Base-by-base conservation (phyloP, 1,284 basidiomycete genomes). In the Ustilago crameri region DNA sequence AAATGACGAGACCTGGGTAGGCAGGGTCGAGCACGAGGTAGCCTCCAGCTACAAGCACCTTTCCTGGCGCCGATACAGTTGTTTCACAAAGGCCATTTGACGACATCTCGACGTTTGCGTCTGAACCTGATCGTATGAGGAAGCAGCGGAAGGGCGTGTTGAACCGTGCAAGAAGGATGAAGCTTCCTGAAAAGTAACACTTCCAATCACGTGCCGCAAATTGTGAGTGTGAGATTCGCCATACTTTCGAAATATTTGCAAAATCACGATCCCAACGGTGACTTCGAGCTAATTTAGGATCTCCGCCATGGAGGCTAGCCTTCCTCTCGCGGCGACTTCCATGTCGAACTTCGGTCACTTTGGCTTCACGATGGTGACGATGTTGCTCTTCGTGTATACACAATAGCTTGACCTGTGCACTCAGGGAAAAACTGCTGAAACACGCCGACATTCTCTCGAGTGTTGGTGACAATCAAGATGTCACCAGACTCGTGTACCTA, bases 31-130 rank as follows among this genome's bases (percentile, higher is more conserved):
- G 71, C 37, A 83, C 82, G 5, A 83, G 75, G 46, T 83, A 83
- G 45, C 82, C 82, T 26, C 82, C 82, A 2, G 81, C 80, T 14
- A 97, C 84, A 63, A 98, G 88, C 54, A 97, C 95, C 85, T 98
- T 98, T 72, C 95, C 96, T 4, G 95, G 93, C 1, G 95, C 89
- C 24, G 94, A 97, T 53, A 96, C 89, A 60, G 91, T 41, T 10
- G 65, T 68, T 49, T 63, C 59, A 45, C 67, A 53, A 4, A 20
- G 0, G 1, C 15, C n/a, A 9, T 27, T 35, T 18, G 47, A 34
- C 3, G 50, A 22, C 67, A 70, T 70, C 12, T 9, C 38, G 32
- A 5, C 12, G 23, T 12, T 15, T 23, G 9, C 9, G 7, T 17
- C 12, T 5, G 30, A 7, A 12, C 30, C 30, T 22, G 26, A 22